Percentiles rank a stretch among this genome's conserved stretches.
phyloP scores from a whole-genome alignment of 257 asterid genomes.

The Rauvolfia tetraphylla region DNA sequence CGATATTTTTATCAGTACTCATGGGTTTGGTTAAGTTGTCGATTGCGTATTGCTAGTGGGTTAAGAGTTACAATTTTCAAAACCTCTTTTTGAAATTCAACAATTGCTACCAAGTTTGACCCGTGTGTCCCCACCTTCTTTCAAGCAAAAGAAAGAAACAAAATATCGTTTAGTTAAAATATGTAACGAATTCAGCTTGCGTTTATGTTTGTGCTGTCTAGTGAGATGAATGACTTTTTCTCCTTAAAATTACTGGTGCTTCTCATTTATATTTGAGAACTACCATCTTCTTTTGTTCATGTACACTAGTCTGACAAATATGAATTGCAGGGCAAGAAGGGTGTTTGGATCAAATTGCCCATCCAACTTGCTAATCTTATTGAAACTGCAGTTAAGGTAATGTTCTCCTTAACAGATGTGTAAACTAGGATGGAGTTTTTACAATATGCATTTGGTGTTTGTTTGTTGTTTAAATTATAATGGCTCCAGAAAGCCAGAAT shows the following conservation, averaged over 20 bases:
- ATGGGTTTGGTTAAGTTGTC: neutral
- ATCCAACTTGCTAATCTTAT: slow-evolving; percentile 53
- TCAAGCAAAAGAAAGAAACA: neutral
- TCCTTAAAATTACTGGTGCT: neutral
- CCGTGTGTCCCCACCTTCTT: neutral
- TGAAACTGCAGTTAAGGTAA: slow-evolving; percentile 63
- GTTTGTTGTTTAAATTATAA: neutral
- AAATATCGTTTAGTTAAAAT: neutral
- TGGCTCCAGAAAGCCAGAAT: neutral
- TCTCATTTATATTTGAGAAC: neutral
- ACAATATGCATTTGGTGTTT: neutral
- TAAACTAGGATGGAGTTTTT: neutral
- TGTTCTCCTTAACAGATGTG: neutral
- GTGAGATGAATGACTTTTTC: neutral
- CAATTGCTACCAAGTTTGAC: neutral
- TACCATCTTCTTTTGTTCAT: neutral
- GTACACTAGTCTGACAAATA: neutral
- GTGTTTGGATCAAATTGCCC: slow-evolving; percentile 72
- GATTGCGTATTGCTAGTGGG: neutral
- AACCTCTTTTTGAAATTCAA: neutral
- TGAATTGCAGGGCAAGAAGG: slow-evolving; percentile 66
- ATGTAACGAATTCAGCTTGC: no score
- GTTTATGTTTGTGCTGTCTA: neutral
- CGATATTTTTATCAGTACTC: no score
- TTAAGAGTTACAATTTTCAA: neutral